A percentile compares a stretch with the other conserved stretches of the same genome.
Conservation (phyloP, 106 monocot species). For the Dendrobium officinale region DNA sequence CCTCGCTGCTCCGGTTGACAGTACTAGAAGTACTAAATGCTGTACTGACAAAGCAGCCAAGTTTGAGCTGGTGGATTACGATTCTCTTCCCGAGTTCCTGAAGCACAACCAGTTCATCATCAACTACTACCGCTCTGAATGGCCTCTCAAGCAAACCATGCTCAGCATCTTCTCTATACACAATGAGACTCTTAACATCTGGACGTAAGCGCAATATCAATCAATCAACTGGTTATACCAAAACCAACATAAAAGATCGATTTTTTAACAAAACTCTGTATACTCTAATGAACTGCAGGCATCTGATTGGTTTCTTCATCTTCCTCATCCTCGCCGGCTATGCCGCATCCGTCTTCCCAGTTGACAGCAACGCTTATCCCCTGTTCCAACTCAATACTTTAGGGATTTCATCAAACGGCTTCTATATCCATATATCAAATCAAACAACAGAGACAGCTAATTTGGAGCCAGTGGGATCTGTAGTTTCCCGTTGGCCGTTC, state of each 20-base stretch:
- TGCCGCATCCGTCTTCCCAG: background rate
- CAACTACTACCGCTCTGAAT: slow-evolving; percentile 34
- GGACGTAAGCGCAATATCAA: slow-evolving; percentile 31
- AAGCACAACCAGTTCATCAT: slow-evolving; percentile 48
- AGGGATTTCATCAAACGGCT: background rate
- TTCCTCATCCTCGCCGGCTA: slow-evolving; percentile 9
- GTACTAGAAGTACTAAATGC: background rate
- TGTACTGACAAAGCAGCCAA: background rate
- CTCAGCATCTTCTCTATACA: slow-evolving; percentile 55
- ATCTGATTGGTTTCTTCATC: slow-evolving; percentile 25
- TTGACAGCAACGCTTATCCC: background rate
- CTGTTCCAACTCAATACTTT: background rate
- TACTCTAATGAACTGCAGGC: slow-evolving; percentile 7
- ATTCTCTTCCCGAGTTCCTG: slow-evolving; percentile 30
- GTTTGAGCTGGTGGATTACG: slow-evolving; percentile 22
- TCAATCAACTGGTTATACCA: too few relatives aligned
- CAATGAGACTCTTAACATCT: slow-evolving; percentile 51
- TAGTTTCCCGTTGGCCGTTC: slow-evolving; percentile 37
- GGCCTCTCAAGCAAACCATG: slow-evolving; percentile 44
- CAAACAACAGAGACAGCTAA: background rate
- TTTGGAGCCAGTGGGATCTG: background rate
- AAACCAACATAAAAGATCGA: background rate
- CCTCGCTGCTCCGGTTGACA: too few relatives aligned
- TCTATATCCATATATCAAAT: background rate
- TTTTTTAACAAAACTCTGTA: background rate